Evolutionary conservation across 345 rosid genomes (phyloP).

Genomic region (Luvunga scandens): DNA sequence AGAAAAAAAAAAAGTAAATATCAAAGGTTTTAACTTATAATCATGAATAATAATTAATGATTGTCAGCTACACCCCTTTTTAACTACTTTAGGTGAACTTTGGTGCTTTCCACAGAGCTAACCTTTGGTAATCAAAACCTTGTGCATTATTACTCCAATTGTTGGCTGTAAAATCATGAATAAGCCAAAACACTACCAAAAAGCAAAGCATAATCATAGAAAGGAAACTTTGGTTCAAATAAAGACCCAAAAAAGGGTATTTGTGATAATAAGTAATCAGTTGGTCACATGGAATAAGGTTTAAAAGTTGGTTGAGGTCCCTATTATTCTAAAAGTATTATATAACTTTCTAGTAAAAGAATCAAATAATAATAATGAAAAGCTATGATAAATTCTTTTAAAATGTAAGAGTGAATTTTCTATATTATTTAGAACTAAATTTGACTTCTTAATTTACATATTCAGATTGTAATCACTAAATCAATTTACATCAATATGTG

Average conservation of each 20-base stretch:
- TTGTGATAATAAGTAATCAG: background rate
- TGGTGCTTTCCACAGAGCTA: background rate
- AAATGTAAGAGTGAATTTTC: background rate
- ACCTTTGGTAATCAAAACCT: background rate
- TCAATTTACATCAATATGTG: no score
- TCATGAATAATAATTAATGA: background rate
- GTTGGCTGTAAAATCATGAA: background rate
- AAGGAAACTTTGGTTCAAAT: background rate
- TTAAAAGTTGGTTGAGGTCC: background rate
- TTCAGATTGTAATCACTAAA: no score
- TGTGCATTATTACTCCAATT: constrained; percentile 12
- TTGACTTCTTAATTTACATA: background rate
- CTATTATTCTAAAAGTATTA: background rate
- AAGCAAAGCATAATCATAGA: background rate
- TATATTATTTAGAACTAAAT: no score
- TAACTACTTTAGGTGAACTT: background rate
- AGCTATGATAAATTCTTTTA: background rate
- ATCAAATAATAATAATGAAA: background rate
- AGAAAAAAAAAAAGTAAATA: background rate
- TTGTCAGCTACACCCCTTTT: background rate
- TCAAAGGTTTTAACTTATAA: background rate
- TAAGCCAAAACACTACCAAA: background rate
- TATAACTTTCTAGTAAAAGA: background rate
- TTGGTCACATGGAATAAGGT: background rate
- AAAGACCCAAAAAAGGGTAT: background rate